Conservation (phyloP, 2,329 filamentous ascomycete species). For the Colletotrichum viniferum region DNA sequence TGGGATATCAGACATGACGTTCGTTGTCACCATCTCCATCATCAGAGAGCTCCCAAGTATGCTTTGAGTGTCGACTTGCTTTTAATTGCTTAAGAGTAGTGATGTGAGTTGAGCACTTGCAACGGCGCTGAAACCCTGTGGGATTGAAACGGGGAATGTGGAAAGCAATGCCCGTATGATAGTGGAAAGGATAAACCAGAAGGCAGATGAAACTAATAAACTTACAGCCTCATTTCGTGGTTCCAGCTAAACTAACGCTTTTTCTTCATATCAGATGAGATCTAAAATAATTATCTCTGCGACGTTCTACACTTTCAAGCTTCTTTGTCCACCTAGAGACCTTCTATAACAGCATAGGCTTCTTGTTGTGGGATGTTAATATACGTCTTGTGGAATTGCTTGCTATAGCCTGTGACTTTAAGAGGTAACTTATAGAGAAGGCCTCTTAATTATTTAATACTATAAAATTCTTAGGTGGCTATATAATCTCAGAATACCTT, state of each 20-base stretch:
- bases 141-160: not conserved
- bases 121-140: not conserved
- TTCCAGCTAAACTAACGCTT: not conserved
- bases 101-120: not conserved
- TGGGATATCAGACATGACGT: not conserved
- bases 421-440: not conserved
- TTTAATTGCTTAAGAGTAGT: not conserved
- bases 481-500: not conserved
- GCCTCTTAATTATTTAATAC: not conserved
- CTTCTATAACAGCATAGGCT: not conserved
- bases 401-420: not conserved
- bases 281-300: not conserved
- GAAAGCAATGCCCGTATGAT: not conserved
- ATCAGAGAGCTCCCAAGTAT: not conserved
- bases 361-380: accelerated
- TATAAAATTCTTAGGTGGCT: not conserved
- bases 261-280: not conserved
- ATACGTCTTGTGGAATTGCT: not conserved
- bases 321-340: not conserved
- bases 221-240: not conserved
- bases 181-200: not conserved
- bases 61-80: not conserved
- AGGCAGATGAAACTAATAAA: not conserved
- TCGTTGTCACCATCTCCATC: not conserved
- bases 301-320: not conserved